These are phyloP conservation scores for Hemisphaericaspora nanyangensis DNA, from an alignment of 805 yeast genomes.

Conservation along the genomic window DNA sequence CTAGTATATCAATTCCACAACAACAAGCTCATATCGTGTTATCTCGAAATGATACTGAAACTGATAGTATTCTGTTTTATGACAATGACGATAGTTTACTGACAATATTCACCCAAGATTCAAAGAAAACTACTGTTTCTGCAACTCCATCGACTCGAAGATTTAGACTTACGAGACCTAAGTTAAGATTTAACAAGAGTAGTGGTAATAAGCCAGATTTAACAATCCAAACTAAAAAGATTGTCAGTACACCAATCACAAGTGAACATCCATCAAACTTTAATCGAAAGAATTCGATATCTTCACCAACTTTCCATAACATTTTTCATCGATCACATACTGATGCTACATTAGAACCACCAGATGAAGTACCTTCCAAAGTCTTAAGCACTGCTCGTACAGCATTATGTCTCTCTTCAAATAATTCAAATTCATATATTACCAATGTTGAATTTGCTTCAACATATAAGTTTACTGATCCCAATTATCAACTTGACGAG, in stretches of 20 bases:
- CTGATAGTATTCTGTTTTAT: conserved; percentile 4
- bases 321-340: conserved; percentile 28
- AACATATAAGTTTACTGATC: conserved; percentile 32
- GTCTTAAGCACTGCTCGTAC: neutral
- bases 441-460: conserved; percentile 27
- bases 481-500: conserved; percentile 24
- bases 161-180: conserved; percentile 7
- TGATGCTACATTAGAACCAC: neutral
- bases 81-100: conserved; percentile 10
- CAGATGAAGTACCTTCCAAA: neutral
- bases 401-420: conserved; percentile 28
- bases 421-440: conserved; percentile 30
- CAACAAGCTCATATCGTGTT: conserved; percentile 4
- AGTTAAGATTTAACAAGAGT: conserved; percentile 10
- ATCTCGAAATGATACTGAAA: conserved; percentile 8
- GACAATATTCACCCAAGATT: conserved; percentile 3
- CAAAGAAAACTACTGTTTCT: conserved; percentile 4
- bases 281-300: conserved; percentile 20
- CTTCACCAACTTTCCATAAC: conserved; percentile 31
- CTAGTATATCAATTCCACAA: conserved; percentile 7
- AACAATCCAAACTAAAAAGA: conserved; percentile 28
- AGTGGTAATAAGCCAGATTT: conserved; percentile 21
- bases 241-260: conserved; percentile 16
- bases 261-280: conserved; percentile 9
- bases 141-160: neutral